A percentile compares a stretch with the other conserved stretches of the same genome.
Conservation (phyloP, 176 grass and related monocot genomes). For the Typha latifolia region DNA sequence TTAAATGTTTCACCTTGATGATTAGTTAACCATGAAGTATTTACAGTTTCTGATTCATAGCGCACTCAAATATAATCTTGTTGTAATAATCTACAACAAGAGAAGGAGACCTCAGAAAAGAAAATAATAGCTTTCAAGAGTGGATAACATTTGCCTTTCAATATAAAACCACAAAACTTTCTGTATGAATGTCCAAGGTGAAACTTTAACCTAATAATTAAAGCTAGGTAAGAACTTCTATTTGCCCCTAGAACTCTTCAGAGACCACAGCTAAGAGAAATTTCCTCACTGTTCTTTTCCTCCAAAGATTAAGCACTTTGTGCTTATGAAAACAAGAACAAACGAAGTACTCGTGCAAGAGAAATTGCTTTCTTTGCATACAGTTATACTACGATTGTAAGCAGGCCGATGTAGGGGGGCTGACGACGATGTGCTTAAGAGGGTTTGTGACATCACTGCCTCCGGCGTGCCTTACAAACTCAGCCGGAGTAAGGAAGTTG, state of each 20-base stretch:
- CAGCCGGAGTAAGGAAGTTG: conserved; percentile 70
- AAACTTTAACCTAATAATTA: no score
- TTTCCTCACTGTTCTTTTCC: conserved; percentile 11
- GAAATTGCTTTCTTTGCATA: conserved; percentile 5
- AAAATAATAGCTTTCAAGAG: no score
- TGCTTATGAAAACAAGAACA: conserved; percentile 13
- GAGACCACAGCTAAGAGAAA: conserved; percentile 21
- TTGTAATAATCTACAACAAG: no score
- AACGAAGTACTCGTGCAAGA: background rate
- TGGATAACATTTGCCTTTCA: no score
- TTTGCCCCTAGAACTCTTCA: background rate
- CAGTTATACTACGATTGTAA: conserved; percentile 21
- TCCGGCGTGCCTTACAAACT: conserved; percentile 88
- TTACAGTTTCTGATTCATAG: no score
- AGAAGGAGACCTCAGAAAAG: no score
- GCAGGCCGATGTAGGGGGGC: conserved; percentile 37
- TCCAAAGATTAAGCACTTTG: conserved; percentile 21
- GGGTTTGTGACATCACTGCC: conserved; percentile 72
- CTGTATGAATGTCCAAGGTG: no score
- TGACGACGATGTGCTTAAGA: conserved; percentile 68
- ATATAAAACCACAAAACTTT: no score
- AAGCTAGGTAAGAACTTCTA: no score
- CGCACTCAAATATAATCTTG: no score
- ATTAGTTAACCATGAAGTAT: no score
- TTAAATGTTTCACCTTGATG: no score